Evolutionary conservation across 2,329 filamentous ascomycete species (phyloP).

Genomic region (Aureobasidium mangrovei): DNA sequence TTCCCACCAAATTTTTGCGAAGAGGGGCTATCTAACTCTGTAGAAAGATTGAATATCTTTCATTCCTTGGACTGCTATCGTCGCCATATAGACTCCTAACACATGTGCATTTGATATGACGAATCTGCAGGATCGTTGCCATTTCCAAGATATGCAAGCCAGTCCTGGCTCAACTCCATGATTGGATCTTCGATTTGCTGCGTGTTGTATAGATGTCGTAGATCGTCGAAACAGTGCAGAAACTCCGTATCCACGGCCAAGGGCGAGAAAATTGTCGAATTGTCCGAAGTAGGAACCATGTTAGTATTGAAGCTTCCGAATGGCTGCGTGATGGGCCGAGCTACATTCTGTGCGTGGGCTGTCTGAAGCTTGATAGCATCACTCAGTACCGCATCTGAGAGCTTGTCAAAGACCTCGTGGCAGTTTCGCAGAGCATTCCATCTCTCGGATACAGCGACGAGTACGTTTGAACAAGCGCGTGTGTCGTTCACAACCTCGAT

Average conservation of each 20-base stretch:
- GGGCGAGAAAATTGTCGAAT: not conserved
- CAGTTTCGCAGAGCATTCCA: conserved; percentile 35
- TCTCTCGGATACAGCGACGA: conserved; percentile 38
- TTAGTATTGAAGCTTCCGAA: not conserved
- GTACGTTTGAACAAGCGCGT: conserved; percentile 36
- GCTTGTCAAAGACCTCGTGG: conserved; percentile 36
- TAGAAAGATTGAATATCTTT: too few relatives aligned
- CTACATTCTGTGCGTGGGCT: not conserved
- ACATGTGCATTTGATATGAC: not conserved
- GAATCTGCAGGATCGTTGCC: not conserved
- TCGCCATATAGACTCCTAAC: not conserved
- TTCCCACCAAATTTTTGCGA: conserved; percentile 13
- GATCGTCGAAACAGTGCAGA: conserved; percentile 31
- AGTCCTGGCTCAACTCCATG: conserved; percentile 28
- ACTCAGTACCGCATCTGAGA: conserved; percentile 36
- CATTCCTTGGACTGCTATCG: too few relatives aligned
- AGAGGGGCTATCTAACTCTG: conserved; percentile 11
- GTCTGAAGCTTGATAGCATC: conserved; percentile 31
- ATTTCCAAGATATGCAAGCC: conserved; percentile 21
- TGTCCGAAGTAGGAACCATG: not conserved
- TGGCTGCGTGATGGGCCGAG: not conserved
- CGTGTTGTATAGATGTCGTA: conserved; percentile 21
- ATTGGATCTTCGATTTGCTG: conserved; percentile 24
- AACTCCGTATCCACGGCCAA: conserved; percentile 34
- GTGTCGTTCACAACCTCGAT: conserved; percentile 37